Evolutionary conservation across 2,329 filamentous ascomycete genomes (phyloP).

Genomic region (Neobulgaria alba): DNA sequence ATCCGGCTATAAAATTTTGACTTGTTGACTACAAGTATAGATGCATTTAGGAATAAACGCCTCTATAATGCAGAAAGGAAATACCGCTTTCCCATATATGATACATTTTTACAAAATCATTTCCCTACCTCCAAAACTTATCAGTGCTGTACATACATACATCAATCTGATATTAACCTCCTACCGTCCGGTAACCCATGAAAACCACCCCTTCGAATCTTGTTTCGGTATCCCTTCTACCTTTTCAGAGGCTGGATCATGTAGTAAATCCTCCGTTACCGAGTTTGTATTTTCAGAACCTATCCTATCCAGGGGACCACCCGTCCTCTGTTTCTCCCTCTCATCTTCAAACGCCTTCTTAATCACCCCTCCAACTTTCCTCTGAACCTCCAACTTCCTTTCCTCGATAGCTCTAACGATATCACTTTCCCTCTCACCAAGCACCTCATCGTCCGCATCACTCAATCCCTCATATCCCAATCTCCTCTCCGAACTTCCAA

Average conservation of each 20-base stretch:
- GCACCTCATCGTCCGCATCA: constrained; percentile 15
- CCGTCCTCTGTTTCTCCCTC: constrained; percentile 24
- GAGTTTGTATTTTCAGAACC: no score
- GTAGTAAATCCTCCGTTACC: no score
- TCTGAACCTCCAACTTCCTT: constrained; percentile 20
- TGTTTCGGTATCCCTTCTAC: constrained; percentile 8
- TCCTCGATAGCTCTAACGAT: constrained; percentile 24
- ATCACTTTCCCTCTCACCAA: constrained; percentile 20
- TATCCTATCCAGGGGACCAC: constrained; percentile 24
- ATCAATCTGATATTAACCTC: constrained; percentile 1
- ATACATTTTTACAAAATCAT: no score
- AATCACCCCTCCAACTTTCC: constrained; percentile 20
- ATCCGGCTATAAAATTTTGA: no score
- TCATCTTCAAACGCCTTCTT: constrained; percentile 25
- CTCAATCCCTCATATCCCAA: constrained; percentile 19
- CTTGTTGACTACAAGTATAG: no score
- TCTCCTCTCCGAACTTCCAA: constrained; percentile 18
- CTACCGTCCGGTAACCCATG: constrained; percentile 16
- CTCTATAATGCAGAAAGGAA: no score
- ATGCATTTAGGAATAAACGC: no score
- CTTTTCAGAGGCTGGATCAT: constrained; percentile 5
- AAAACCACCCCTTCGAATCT: constrained; percentile 13
- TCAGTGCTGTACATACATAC: no score
- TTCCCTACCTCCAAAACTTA: no score
- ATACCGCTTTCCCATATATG: no score